Percentiles rank a stretch among this genome's conserved stretches.
Evolutionary conservation across 2,329 filamentous ascomycete species (phyloP).

Genomic region (Venturia nashicola): DNA sequence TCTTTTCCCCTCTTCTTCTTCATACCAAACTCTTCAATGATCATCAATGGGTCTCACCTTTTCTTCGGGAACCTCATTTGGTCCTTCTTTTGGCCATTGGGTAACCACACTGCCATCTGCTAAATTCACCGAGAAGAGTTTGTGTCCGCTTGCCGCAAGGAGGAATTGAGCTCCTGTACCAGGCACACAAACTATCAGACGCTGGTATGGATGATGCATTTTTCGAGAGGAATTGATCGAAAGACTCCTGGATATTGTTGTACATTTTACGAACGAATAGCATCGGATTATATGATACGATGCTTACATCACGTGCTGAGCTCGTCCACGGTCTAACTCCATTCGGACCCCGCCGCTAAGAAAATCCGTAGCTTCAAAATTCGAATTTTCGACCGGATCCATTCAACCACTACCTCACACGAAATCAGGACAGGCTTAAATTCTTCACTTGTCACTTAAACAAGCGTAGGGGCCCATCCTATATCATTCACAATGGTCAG

Average conservation of each 20-base stretch:
- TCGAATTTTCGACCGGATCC: background rate
- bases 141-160: constrained; percentile 61
- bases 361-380: background rate
- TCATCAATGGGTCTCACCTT: constrained; percentile 15
- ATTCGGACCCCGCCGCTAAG: background rate
- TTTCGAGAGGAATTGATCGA: constrained; percentile 10
- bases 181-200: constrained; percentile 20
- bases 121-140: constrained; percentile 55
- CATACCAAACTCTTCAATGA: constrained; percentile 13
- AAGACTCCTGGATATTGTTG: background rate
- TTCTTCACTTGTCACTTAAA: constrained; percentile 52
- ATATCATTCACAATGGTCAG: constrained; percentile 10
- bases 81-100: constrained; percentile 40
- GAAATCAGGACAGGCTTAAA: constrained; percentile 60
- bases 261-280: background rate
- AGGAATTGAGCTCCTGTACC: constrained; percentile 34
- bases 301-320: background rate
- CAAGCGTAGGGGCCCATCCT: background rate
- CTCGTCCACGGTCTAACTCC: background rate
- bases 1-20: background rate
- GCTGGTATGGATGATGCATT: constrained; percentile 30
- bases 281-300: background rate
- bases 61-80: constrained; percentile 1
- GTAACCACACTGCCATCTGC: constrained; percentile 46
- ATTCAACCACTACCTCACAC: background rate